Base-by-base conservation (phyloP, 2,329 filamentous ascomycete genomes). In the Scedosporium boydii region DNA sequence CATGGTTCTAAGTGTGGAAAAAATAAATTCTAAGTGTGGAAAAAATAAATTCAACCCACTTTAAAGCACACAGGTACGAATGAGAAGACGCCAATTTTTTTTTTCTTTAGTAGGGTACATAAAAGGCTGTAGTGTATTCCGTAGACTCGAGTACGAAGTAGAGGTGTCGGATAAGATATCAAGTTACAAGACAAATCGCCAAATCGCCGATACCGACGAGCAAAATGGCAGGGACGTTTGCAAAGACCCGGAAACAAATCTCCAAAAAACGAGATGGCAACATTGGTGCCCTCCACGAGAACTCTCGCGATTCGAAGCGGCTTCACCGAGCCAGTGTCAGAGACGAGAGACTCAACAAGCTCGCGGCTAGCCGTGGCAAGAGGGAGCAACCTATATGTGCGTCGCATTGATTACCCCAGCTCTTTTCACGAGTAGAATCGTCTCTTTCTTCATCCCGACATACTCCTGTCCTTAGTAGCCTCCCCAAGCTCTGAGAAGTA, bases 191-290 rank as follows among this genome's bases (percentile, higher is more conserved):
- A 21, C n/a, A 56, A 14, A 29, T 14, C 21, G 26, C 21, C n/a
- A 56, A 14, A 29, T 14, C 21, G 26, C 21, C 4, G 9, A 38
- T 29, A 10, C 58, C 6, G 23, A 59, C 21, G 18, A n/a, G 38
- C 46, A 61, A 69, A 26, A 96, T 96, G 92, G 84, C 90, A 14
- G 88, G 86, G 71, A 85, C 87, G 55, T 77, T 97, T 6, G 78
- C 85, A 66, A 98, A 97, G 73, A 89, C 95, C 21, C 85, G 89
- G 66, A 98, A 98, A 78, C 86, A 91, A 66, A 93, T 98, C 66
- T 80, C 86, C 41, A 96, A 96, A 79, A 97, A 97, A 82, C 86
- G 89, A 67, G 85, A 86, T 66, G 86, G 86, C 21, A 85, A 86
- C 46, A 82, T 91, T 57, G 87, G 87, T 34, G 82, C 88, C 12